Evolutionary conservation across 139 green algal genomes (phyloP).

Genomic region (Chlamydomonas eustigma): DNA sequence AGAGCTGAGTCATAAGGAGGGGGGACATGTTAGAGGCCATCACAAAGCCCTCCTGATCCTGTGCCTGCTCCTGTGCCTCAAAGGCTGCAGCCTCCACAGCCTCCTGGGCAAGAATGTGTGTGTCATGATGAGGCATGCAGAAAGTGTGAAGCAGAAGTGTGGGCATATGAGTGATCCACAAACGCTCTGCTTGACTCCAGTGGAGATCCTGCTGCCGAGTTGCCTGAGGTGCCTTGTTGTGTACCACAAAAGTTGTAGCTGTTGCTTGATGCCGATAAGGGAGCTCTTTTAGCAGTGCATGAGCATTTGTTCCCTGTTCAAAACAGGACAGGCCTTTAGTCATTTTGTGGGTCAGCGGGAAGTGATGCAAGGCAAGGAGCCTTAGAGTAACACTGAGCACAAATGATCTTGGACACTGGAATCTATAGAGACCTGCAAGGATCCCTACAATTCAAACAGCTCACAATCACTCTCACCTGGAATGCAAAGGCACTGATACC

Average conservation of each 20-base stretch:
- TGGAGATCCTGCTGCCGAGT: background rate
- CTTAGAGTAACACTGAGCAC: background rate
- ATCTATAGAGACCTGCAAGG: background rate
- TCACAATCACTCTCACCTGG: slow-evolving; percentile 37
- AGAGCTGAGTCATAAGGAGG: no score
- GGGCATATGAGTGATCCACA: background rate
- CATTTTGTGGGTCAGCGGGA: background rate
- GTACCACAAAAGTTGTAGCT: background rate
- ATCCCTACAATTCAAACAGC: background rate
- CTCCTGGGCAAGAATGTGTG: background rate
- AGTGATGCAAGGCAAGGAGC: background rate
- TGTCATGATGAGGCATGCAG: background rate
- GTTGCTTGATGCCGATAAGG: background rate
- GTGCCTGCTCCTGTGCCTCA: background rate
- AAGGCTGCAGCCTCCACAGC: background rate
- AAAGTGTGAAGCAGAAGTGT: background rate
- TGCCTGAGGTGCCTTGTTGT: background rate
- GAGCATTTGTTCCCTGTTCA: slow-evolving; percentile 52
- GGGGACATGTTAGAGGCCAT: background rate
- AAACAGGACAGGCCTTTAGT: background rate
- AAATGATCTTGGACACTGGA: background rate
- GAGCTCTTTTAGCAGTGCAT: slow-evolving; percentile 35
- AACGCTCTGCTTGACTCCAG: background rate
- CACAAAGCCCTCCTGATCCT: background rate
- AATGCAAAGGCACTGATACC: slow-evolving; percentile 79